Base-by-base conservation (phyloP, 2,329 filamentous ascomycete species). In the Gliomastix tumulicola region DNA sequence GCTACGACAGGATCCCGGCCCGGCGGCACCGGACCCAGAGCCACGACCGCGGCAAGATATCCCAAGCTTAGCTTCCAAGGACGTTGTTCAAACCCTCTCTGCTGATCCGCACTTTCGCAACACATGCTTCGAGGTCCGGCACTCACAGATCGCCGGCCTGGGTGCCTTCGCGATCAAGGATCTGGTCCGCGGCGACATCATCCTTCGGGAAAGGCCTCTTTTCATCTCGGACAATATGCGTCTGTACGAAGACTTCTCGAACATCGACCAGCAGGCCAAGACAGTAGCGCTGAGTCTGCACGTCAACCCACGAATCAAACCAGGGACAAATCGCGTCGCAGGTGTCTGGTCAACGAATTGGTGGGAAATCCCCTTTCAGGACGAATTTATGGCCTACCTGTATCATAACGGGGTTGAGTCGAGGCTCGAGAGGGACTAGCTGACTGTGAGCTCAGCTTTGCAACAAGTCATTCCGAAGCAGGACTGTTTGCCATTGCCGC, bases 401-500 rank as follows among this genome's bases (percentile, higher is more conserved):
- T n/a, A n/a, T n/a, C n/a, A n/a, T n/a, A n/a, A n/a, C n/a, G n/a
- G n/a, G n/a, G n/a, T n/a, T n/a, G n/a, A n/a, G n/a, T n/a, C n/a
- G n/a, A n/a, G n/a, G n/a, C n/a, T n/a, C n/a, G n/a, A n/a, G n/a
- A n/a, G n/a, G n/a, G n/a, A n/a, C n/a, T n/a, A n/a, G n/a, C n/a
- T n/a, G n/a, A n/a, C n/a, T n/a, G n/a, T n/a, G n/a, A n/a, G n/a
- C 4, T 7, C 9, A 59, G 59, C 35, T 56, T 62, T 30, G 45
- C 49, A n/a, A n/a, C n/a, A n/a, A n/a, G n/a, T n/a, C n/a, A n/a
- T n/a, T n/a, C n/a, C n/a, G n/a, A n/a, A n/a, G n/a, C 59, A 1
- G 62, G 59, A 2, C 41, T 77, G 3, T 76, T 75, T 39, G 59
- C 68, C 1, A 56, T 72, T 6, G 70, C 67, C 0, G 68, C 73